Conservation (phyloP, 2,329 filamentous ascomycete genomes). For the Exophiala viscosa region DNA sequence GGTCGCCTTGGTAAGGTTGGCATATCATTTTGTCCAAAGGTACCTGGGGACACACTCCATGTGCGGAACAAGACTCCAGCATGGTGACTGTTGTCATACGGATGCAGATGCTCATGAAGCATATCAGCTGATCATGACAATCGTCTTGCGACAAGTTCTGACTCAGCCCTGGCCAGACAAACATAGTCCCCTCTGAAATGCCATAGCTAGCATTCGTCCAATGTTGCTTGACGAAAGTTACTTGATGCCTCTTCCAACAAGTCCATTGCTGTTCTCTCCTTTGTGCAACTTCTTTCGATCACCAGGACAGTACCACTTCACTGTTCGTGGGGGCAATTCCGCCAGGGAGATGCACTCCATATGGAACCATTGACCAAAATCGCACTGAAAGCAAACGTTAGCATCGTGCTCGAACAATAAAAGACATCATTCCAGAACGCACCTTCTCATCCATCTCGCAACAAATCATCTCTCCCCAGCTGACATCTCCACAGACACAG, state of each 20-base stretch:
- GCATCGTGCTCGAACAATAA: background rate
- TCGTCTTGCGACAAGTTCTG: no score
- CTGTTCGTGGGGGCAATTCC: conserved; percentile 56
- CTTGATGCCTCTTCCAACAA: conserved; percentile 29
- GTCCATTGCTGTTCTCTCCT: conserved; percentile 31
- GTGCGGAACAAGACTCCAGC: no score
- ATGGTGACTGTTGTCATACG: no score
- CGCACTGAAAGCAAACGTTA: conserved; percentile 46
- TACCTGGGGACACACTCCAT: no score
- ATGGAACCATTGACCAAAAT: conserved; percentile 64
- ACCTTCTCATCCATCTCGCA: conserved; percentile 59
- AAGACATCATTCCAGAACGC: conserved; percentile 16
- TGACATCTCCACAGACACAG: conserved; percentile 62
- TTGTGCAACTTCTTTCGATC: conserved; percentile 52
- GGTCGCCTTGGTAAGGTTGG: no score
- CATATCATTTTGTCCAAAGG: no score
- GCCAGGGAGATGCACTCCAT: conserved; percentile 57
- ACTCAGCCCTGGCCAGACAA: background rate
- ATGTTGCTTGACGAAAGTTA: background rate
- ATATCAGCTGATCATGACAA: no score
- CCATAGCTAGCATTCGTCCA: no score
- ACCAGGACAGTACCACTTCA: conserved; percentile 65
- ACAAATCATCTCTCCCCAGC: conserved; percentile 62
- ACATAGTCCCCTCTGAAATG: no score
- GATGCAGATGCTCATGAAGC: no score